phyloP scores from a whole-genome alignment of 495 filamentous ascomycete species.

The Aspergillus heteromorphus region DNA sequence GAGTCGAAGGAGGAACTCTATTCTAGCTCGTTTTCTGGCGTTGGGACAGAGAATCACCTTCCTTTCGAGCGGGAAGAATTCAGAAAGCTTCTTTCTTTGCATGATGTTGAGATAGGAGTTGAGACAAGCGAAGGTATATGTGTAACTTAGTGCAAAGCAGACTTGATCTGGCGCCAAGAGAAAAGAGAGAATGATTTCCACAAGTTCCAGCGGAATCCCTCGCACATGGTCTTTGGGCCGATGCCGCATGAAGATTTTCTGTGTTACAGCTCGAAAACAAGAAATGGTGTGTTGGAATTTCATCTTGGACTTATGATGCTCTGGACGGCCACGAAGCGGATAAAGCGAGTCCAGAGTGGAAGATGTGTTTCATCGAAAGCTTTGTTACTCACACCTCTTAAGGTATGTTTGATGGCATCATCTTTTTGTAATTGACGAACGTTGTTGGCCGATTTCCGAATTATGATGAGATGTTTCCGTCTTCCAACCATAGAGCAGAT shows the following conservation, averaged over 20 bases:
- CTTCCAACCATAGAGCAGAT: too few species aligned
- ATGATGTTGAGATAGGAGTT: neutral
- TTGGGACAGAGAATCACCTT: neutral
- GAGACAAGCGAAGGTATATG: neutral
- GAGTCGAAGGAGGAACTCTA: neutral
- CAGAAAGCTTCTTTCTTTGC: neutral
- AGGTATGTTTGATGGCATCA: too few species aligned
- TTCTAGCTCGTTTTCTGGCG: neutral
- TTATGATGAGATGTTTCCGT: too few species aligned
- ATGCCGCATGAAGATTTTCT: neutral
- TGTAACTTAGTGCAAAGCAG: neutral
- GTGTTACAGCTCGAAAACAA: neutral
- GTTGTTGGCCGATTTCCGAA: too few species aligned
- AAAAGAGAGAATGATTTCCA: neutral
- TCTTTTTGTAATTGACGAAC: too few species aligned
- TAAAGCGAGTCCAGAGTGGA: too few species aligned
- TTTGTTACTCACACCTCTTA: too few species aligned
- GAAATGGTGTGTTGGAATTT: neutral
- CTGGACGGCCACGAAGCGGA: too few species aligned
- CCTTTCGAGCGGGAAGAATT: neutral
- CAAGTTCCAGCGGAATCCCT: neutral
- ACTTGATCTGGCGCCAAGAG: neutral
- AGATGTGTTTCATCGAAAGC: too few species aligned
- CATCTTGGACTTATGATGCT: neutral
- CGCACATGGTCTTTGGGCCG: neutral